These are phyloP conservation scores for Piper betle DNA, from an alignment of 164 flowering plant genomes.

Conservation along the genomic window DNA sequence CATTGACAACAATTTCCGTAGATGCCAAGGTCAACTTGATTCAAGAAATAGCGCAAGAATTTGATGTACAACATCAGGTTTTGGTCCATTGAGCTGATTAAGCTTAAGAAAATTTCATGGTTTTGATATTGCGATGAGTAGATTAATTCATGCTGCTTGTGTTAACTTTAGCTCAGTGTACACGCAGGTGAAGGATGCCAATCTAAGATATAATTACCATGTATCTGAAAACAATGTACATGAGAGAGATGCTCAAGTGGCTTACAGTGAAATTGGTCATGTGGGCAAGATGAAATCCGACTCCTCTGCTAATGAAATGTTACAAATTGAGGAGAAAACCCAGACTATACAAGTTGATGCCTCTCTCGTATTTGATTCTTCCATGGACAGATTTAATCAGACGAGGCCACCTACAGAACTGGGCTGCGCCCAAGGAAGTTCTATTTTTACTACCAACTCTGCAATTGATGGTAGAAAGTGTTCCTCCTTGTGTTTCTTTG, in stretches of 20 bases:
- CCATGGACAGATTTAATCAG: conserved; percentile 6
- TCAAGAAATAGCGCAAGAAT: conserved; percentile 41
- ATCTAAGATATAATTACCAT: not conserved
- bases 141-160: not conserved
- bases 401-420: not conserved
- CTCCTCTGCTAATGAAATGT: not conserved
- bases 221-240: conserved; percentile 1
- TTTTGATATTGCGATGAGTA: not conserved
- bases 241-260: not conserved
- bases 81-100: conserved; percentile 26
- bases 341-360: not conserved
- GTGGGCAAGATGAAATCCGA: not conserved
- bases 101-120: not conserved
- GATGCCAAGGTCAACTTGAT: conserved; percentile 42
- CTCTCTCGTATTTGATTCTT: conserved; percentile 4
- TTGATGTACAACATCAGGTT: conserved; percentile 16
- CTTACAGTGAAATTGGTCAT: not conserved
- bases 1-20: conserved; percentile 27
- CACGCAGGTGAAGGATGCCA: conserved; percentile 8
- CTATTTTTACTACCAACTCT: conserved; percentile 2
- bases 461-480: conserved; percentile 3
- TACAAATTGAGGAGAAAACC: not conserved
- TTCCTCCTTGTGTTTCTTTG: too few species aligned
- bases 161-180: not conserved
- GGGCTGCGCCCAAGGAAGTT: not conserved